Conservation (phyloP, 768 basidiomycete genomes). For the Tulasnella sp. region DNA sequence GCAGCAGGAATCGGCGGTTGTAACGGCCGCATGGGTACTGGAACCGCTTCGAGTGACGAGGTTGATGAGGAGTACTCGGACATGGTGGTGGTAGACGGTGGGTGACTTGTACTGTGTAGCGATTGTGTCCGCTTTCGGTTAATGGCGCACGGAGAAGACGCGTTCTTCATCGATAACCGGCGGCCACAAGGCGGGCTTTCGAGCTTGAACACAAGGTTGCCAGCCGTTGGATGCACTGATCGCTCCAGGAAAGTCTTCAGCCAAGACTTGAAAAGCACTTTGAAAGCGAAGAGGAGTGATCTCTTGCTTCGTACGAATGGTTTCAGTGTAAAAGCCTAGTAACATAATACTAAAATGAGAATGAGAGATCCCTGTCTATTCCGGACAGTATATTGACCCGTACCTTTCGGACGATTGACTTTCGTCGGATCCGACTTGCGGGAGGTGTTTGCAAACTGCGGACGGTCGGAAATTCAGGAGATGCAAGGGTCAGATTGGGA, state of each 20-base stretch:
- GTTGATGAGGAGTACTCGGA: neutral
- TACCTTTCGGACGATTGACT: no score
- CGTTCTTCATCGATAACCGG: neutral
- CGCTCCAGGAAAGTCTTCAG: neutral
- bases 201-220: neutral
- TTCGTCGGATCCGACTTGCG: no score
- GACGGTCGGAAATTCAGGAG: no score
- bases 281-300: no score
- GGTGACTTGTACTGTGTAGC: neutral
- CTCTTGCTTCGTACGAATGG: no score
- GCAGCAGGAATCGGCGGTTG: neutral
- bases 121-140: neutral
- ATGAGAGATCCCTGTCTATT: no score
- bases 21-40: neutral
- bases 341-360: no score
- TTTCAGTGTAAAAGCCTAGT: no score
- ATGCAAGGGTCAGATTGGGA: no score
- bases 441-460: no score
- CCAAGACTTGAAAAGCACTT: no score
- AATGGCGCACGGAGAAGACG: neutral
- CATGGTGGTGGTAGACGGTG: neutral
- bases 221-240: neutral
- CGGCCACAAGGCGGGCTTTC: neutral
- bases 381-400: no score
- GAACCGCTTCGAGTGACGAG: neutral